Conservation (phyloP, 495 filamentous ascomycete genomes). For the Aspergillus biplanus region DNA sequence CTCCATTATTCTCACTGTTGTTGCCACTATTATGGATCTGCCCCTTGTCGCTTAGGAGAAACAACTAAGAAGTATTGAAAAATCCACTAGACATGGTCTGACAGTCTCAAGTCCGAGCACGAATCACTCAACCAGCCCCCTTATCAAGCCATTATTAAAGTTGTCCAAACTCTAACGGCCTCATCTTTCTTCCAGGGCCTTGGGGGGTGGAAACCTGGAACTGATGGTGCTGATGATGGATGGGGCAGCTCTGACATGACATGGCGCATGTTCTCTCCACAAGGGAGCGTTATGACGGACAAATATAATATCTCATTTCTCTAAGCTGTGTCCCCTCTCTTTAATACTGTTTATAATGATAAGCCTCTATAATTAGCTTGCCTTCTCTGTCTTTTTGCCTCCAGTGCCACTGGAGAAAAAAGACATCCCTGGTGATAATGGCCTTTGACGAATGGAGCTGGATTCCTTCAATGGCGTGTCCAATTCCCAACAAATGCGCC, state of each 20-base stretch:
- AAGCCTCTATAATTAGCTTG: too few species aligned
- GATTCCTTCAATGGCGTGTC: too few species aligned
- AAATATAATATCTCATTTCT: neutral
- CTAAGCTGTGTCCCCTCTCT: neutral
- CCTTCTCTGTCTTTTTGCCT: neutral
- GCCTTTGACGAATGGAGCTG: too few species aligned
- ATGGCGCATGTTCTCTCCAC: neutral
- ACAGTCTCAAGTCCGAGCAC: conserved; percentile 14
- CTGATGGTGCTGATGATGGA: neutral
- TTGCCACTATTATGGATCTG: neutral
- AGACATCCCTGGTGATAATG: too few species aligned
- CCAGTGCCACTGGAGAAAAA: neutral
- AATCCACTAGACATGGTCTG: conserved; percentile 19
- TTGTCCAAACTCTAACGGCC: neutral
- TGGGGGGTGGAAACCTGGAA: neutral
- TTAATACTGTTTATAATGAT: neutral
- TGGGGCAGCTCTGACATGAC: neutral
- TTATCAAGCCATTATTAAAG: neutral
- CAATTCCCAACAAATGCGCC: too few species aligned
- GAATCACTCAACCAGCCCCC: conserved; percentile 2
- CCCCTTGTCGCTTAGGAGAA: conserved; percentile 22
- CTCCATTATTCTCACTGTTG: neutral
- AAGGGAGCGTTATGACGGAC: neutral
- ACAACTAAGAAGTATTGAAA: neutral
- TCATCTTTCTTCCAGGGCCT: neutral